phyloP scores from a whole-genome alignment of 495 filamentous ascomycete species.

The Penicillium paradoxum region DNA sequence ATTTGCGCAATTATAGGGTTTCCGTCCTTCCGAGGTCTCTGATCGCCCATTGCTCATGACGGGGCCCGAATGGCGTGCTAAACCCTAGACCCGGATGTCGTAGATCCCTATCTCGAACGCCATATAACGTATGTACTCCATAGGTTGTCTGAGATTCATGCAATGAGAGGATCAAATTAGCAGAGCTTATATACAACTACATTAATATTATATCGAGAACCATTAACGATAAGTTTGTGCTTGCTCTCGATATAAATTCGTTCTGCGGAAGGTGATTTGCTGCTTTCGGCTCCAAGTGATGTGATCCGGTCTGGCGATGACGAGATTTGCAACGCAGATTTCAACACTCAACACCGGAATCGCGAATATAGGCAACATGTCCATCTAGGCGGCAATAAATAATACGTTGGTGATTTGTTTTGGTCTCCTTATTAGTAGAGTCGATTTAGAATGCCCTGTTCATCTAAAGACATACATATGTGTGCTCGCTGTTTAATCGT shows the following conservation, averaged over 20 bases:
- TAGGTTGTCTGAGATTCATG: too few species aligned
- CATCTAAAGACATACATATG: too few species aligned
- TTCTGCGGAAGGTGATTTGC: not conserved
- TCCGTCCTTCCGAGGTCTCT: not conserved
- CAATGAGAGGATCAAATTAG: too few species aligned
- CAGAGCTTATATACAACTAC: too few species aligned
- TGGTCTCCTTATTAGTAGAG: too few species aligned
- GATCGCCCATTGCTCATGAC: slow-evolving; percentile 32
- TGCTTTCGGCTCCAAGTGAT: slow-evolving; percentile 12
- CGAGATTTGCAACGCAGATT: slow-evolving; percentile 9
- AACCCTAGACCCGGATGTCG: not conserved
- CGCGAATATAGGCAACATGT: not conserved
- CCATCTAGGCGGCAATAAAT: too few species aligned
- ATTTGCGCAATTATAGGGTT: slow-evolving; percentile 8
- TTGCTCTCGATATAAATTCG: not conserved
- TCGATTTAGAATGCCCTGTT: too few species aligned
- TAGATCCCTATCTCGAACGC: not conserved
- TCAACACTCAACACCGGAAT: not conserved
- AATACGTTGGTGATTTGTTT: too few species aligned
- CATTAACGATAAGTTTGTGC: too few species aligned
- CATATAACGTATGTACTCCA: not conserved
- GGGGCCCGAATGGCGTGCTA: slow-evolving; percentile 40
- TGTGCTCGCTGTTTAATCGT: too few species aligned
- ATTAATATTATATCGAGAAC: too few species aligned
- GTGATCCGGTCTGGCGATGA: slow-evolving; percentile 23